These are phyloP conservation scores for Nakataea oryzae DNA, from an alignment of 2,329 filamentous ascomycete genomes.

Conservation along the genomic window DNA sequence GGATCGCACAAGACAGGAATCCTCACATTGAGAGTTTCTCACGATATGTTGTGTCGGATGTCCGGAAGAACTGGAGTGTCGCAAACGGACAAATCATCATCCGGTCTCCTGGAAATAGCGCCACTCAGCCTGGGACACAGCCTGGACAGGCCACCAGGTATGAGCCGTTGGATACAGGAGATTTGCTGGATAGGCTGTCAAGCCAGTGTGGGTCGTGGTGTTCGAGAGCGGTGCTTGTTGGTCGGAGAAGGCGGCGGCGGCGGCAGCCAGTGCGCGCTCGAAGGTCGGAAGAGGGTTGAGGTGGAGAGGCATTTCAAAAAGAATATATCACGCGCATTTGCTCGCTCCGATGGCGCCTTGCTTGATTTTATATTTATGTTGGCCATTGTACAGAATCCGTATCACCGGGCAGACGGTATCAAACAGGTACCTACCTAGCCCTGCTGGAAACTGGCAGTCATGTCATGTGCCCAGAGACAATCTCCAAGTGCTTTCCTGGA, in stretches of 20 bases:
- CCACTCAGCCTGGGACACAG: conserved; percentile 1
- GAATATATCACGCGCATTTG: background rate
- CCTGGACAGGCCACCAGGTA: conserved; percentile 11
- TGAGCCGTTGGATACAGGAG: conserved; percentile 17
- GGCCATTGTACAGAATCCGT: too few species aligned
- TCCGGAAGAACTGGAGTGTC: conserved; percentile 31
- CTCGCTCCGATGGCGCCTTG: background rate
- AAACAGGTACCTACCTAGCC: too few species aligned
- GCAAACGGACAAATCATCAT: conserved; percentile 11
- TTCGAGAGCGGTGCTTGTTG: conserved; percentile 1
- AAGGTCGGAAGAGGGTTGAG: background rate
- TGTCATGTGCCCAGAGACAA: too few species aligned
- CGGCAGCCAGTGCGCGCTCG: background rate
- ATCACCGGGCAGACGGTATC: too few species aligned
- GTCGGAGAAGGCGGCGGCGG: background rate
- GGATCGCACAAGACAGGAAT: conserved; percentile 9
- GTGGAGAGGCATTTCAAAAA: background rate
- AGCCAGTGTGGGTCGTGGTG: conserved; percentile 22
- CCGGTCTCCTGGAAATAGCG: conserved; percentile 9
- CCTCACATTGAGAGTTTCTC: conserved; percentile 27
- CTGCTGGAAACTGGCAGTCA: too few species aligned
- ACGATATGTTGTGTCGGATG: conserved; percentile 31
- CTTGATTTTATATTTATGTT: too few species aligned
- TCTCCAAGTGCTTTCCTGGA: too few species aligned
- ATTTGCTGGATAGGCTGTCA: conserved; percentile 20